A percentile compares a stretch with the other conserved stretches of the same genome.
phyloP scores from a whole-genome alignment of 192 early-diverging fungal species.

The Coemansia sp. region DNA sequence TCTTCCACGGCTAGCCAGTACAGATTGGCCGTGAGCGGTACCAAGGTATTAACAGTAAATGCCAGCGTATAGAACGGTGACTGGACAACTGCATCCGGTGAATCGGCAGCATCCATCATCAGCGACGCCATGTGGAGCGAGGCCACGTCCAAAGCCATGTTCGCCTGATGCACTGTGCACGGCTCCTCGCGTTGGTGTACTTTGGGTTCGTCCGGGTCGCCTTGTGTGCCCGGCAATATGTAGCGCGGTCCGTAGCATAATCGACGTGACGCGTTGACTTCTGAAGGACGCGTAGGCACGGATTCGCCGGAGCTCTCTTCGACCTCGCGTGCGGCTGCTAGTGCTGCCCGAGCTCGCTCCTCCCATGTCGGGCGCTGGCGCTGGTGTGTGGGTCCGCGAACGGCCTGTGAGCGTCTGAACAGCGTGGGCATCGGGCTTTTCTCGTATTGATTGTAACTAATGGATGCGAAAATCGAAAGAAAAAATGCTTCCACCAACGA shows the following conservation, averaged over 20 bases:
- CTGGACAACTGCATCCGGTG: slow-evolving; percentile 21
- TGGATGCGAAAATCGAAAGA: neutral
- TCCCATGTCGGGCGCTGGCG: slow-evolving; percentile 45
- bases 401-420: slow-evolving; percentile 43
- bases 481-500: neutral
- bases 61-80: slow-evolving; percentile 40
- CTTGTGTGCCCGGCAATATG: slow-evolving; percentile 31
- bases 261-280: slow-evolving; percentile 43
- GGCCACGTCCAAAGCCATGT: slow-evolving; percentile 29
- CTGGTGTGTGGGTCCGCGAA: slow-evolving; percentile 23
- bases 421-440: slow-evolving; percentile 27
- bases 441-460: neutral
- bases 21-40: slow-evolving; percentile 36
- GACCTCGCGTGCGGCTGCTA: slow-evolving; percentile 51
- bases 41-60: slow-evolving; percentile 42
- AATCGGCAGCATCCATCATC: slow-evolving; percentile 20
- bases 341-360: slow-evolving; percentile 41
- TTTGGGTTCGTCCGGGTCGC: slow-evolving; percentile 8
- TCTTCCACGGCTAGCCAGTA: slow-evolving; percentile 50
- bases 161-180: slow-evolving; percentile 37
- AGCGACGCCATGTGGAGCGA: slow-evolving; percentile 45
- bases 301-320: slow-evolving; percentile 51
- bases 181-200: slow-evolving; percentile 40
- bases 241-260: slow-evolving; percentile 53
- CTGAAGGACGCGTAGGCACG: slow-evolving; percentile 49